Base-by-base conservation (phyloP, 2,329 filamentous ascomycete genomes). In the Waltergamsia citrina region DNA sequence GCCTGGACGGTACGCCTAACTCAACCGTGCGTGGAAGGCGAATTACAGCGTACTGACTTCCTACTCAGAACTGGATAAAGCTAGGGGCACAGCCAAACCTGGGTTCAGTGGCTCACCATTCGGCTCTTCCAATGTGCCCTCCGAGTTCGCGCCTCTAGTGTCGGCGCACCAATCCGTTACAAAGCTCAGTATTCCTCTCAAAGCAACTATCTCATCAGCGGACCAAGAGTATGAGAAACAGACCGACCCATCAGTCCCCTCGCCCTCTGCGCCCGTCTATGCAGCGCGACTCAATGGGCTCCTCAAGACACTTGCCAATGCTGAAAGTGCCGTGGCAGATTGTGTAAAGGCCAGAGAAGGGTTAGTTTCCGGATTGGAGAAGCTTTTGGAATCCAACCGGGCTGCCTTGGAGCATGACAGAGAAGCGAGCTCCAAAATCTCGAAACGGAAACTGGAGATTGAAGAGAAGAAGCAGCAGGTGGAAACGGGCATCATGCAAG, bases 401-500 rank as follows among this genome's bases (percentile, higher is more conserved):
- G 61, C 68, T 3, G 78, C 80, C 23, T 62, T 95, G 4, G 67
- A 71, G 2, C 68, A 69, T 12, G 90, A 98, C 38, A 76, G 86
- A 47, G 59, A 67, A 5, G 69, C 81, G 23, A 63, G 78, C n/a
- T 53, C 67, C 6, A 28, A 17, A 17, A 10, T 37, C 7, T 16
- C 28, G 9, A 26, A 31, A 24, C 78, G 81, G 36, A 85, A 82
- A 45, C 59, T 64, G 3, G 76, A 78, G 36, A 85, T 87, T 12
- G 88, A 95, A 46, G 63, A 69, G 14, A 88, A 85, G 60, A 94
- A 93, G 57, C 78, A 80, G 34, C 82, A 92, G 31, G 87, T 98
- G 7, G 92, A 98, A 56, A 77, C 90, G 43, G 81, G 77, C 32
- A 96, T 98, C 45, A 86, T 98, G 72, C 77, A 82, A 33, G 85